Percentiles rank a stretch among this genome's conserved stretches.
Evolutionary conservation across 768 basidiomycete genomes (phyloP).

Genomic region (Candolleomyces efflorescens): DNA sequence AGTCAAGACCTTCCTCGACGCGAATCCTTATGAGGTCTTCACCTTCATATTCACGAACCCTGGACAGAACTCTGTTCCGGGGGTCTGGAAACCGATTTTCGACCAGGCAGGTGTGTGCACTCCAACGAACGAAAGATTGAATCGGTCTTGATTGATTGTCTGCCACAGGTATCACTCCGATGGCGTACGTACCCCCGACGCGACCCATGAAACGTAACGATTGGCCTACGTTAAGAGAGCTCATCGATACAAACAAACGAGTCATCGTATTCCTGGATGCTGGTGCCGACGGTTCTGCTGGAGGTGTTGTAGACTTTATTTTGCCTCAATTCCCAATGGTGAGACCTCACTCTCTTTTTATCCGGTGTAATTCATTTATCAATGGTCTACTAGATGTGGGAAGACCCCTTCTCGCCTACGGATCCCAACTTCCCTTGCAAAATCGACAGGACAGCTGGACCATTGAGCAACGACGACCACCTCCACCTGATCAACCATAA

Average conservation of each 20-base stretch:
- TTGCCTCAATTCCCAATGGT: conserved; percentile 57
- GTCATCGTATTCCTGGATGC: conserved; percentile 62
- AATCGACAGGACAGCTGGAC: conserved; percentile 47
- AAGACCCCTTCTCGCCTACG: conserved; percentile 50
- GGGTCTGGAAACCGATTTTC: conserved; percentile 52
- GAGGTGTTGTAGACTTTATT: conserved; percentile 41
- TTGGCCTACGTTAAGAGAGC: conserved; percentile 63
- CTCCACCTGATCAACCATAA: conserved; percentile 60
- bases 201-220: conserved; percentile 37
- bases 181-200: conserved; percentile 49
- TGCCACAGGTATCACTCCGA: conserved; percentile 38
- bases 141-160: too few species aligned
- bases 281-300: conserved; percentile 32
- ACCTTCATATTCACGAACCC: conserved; percentile 67
- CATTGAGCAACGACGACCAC: conserved; percentile 45
- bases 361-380: not conserved
- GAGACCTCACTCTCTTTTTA: not conserved
- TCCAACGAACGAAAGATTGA: not conserved
- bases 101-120: conserved; percentile 36
- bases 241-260: conserved; percentile 56
- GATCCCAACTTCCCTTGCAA: conserved; percentile 49
- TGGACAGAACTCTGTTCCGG: conserved; percentile 45
- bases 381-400: conserved; percentile 46
- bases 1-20: conserved; percentile 50
- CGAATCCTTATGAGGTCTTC: conserved; percentile 60